Evolutionary conservation across 2,329 filamentous ascomycete genomes (phyloP), one percentile per base, ranked within the genome.

Genomic region (Cladosporium sp.): DNA sequence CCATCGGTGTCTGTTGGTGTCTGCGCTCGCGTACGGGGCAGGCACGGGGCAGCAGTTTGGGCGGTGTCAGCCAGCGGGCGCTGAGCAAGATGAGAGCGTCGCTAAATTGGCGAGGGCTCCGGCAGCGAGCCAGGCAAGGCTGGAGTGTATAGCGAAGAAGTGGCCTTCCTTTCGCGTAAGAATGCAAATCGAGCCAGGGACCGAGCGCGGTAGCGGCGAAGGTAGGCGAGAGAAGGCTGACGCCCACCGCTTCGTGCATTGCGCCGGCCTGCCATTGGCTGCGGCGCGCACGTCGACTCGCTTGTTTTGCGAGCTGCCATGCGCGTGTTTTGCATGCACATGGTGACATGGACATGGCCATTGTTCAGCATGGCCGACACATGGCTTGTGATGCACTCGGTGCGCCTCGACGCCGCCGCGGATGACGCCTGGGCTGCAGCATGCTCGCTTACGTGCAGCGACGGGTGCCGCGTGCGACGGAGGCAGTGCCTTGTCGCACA

Each of bases 211-310:
- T 40, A 52, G 38, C 50, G 39, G 51, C 51, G 38, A 19, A 51
- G 15, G 39, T 55, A 55, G 39, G 51, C 51, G 51, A 55, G 38
- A 54, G 51, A 43, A 22, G 47, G 47, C 47, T 50, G 47, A 50
- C 25, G 39, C 15, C 38, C 38, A n/a, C 22, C 51, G 51, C 22
- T 55, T 22, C 28, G 12, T 55, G 28, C 22, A 15, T 20, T 43
- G 50, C 50, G 20, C 12, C 17, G 20, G 39, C n/a, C 39, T 25
- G 11, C 14, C 15, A 39, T 39, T 37, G 49, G 36, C 36, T 51
- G 49, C 30, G 22, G n/a, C 19, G 47, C 6, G 19, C 19, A 37
- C 19, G 47, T 30, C 49, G 49, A n/a, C 30, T 51, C 49, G 49
- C 49, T 37, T 51, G 49, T 51, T 25, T 50, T 37, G 28, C 47